Evolutionary conservation across 1,284 basidiomycete genomes (phyloP).

Genomic region (Trametes pubescens): DNA sequence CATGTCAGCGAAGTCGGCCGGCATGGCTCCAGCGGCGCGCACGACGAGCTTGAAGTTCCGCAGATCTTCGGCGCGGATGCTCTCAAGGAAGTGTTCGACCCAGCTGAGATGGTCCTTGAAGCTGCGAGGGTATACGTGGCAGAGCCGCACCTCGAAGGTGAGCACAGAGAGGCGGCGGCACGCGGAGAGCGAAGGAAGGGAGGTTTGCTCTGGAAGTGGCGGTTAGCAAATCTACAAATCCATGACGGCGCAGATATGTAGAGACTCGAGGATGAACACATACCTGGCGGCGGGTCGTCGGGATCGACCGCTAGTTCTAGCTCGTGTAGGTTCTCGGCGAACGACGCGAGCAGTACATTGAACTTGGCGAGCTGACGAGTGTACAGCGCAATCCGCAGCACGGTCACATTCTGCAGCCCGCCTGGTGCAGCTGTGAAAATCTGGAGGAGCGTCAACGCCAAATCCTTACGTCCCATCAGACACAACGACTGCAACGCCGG

Average conservation of each 20-base stretch:
- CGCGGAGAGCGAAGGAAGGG: constrained; percentile 13
- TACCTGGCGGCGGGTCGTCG: constrained; percentile 11
- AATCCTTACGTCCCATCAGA: background rate
- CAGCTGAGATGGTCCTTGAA: constrained; percentile 19
- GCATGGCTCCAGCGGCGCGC: background rate
- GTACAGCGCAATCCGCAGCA: constrained; percentile 3
- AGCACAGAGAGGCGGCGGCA: constrained; percentile 23
- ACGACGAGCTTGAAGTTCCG: constrained; percentile 31
- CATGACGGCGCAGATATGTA: too few relatives aligned
- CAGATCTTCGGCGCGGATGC: constrained; percentile 23
- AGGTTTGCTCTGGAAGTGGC: too few relatives aligned
- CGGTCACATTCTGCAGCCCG: background rate
- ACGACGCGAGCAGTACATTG: background rate
- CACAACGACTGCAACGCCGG: background rate
- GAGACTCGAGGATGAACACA: too few relatives aligned
- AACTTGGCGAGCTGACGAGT: background rate
- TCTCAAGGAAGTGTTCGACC: constrained; percentile 24
- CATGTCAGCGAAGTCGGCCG: constrained; percentile 13
- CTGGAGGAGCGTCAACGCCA: background rate
- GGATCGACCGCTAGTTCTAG: constrained; percentile 29
- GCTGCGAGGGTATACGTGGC: background rate
- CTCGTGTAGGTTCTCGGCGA: constrained; percentile 19
- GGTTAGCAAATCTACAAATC: too few relatives aligned
- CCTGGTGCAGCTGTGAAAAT: background rate
- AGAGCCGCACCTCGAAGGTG: constrained; percentile 26